phyloP scores from a whole-genome alignment of 768 basidiomycete genomes.

The Panaeolus papilionaceus region DNA sequence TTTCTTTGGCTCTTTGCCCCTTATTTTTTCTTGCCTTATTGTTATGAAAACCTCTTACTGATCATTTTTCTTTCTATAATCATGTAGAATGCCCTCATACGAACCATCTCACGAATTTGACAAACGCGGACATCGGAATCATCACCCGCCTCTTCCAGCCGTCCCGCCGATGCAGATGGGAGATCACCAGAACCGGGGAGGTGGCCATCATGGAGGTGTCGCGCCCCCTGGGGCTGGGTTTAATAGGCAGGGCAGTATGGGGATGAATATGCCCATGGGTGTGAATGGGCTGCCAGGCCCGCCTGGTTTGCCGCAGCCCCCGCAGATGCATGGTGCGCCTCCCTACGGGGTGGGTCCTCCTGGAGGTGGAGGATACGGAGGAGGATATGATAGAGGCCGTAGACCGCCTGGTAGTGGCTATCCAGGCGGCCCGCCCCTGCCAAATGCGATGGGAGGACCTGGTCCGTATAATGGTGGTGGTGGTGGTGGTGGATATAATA shows the following conservation, averaged over 20 bases:
- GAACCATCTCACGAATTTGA: conserved; percentile 88
- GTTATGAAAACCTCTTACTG: background rate
- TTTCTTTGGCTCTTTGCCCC: background rate
- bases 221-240: conserved; percentile 16
- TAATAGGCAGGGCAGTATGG: background rate
- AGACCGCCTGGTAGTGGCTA: conserved; percentile 4
- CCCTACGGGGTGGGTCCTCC: background rate
- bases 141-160: conserved; percentile 38
- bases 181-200: conserved; percentile 27
- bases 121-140: conserved; percentile 66
- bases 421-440: background rate
- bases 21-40: conserved; percentile 10
- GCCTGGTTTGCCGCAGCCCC: background rate
- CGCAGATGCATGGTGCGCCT: conserved; percentile 5
- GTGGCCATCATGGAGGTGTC: conserved; percentile 16
- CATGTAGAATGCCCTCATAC: conserved; percentile 72
- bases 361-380: background rate
- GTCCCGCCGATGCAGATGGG: conserved; percentile 35
- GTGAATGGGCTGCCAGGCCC: background rate
- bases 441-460: conserved; percentile 11
- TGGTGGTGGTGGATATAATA: background rate
- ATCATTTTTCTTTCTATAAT: conserved; percentile 6
- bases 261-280: conserved; percentile 7
- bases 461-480: background rate
- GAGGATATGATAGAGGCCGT: background rate